These are phyloP conservation scores for Alternaria tenuissima DNA, from an alignment of 2,329 filamentous ascomycete genomes.

Conservation along the genomic window DNA sequence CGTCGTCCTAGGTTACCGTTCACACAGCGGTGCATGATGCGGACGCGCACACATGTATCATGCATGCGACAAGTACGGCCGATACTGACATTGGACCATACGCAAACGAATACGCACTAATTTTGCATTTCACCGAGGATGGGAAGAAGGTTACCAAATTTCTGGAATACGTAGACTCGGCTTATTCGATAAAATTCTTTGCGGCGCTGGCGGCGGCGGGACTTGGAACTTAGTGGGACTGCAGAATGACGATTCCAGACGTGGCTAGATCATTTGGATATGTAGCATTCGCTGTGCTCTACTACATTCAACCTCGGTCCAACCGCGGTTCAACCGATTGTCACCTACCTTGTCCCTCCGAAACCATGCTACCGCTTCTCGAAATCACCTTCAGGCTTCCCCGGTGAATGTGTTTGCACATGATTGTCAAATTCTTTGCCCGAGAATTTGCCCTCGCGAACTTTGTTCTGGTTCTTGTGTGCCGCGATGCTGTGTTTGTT, in stretches of 20 bases:
- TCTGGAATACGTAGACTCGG: conserved; percentile 4
- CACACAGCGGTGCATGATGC: background rate
- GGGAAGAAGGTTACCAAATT: conserved; percentile 6
- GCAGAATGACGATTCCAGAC: background rate
- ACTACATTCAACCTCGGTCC: background rate
- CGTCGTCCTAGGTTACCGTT: background rate
- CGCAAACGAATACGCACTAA: conserved; percentile 2
- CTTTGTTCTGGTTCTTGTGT: conserved; percentile 35
- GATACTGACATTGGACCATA: conserved; percentile 5
- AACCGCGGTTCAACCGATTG: background rate
- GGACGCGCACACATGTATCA: background rate
- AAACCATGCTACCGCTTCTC: conserved; percentile 25
- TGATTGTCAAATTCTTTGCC: conserved; percentile 40
- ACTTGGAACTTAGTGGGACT: background rate
- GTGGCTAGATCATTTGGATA: background rate
- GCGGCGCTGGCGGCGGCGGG: background rate
- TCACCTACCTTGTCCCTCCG: background rate
- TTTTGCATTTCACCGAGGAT: conserved; percentile 7
- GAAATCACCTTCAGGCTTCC: conserved; percentile 33
- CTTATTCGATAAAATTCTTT: conserved; percentile 10
- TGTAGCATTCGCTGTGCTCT: background rate
- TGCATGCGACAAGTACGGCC: conserved; percentile 1
- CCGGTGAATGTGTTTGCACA: conserved; percentile 26
- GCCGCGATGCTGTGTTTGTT: conserved; percentile 36
- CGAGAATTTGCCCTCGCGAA: conserved; percentile 35